Evolutionary conservation across 106 monocot species (phyloP), one percentile per base, ranked within the genome.

Genomic region (Narthecium ossifragum): DNA sequence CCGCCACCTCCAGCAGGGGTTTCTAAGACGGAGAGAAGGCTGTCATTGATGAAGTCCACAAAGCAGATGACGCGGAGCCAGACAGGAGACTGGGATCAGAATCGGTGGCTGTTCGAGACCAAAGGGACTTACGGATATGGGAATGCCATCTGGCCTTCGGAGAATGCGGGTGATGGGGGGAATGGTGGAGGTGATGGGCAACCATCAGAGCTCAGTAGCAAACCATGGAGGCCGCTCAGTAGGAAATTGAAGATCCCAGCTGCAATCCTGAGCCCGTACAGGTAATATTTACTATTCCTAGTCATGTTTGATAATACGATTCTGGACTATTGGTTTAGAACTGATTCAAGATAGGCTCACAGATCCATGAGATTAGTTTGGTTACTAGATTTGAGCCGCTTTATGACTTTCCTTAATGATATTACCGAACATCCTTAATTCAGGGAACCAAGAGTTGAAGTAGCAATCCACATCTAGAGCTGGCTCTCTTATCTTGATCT

Each of bases 181-280:
- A 34, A 22, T 5, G 59, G 32, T n/a, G 38, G 56, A 2, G 69
- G 26, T 5, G n/a, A 8, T 20, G 75, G 68, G 51, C 58, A 70
- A 20, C 64, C 46, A 1, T 24, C 54, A 5, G 65, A 72, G 33
- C 45, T 75, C 7, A 25, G 22, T 15, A 46, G 26, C 45, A 84
- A 85, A 56, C 71, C 80, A 4, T 85, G 85, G 85, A 76, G 63
- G 45, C 85, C 85, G 14, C 73, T 85, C 1, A 85, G 80, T 1
- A 47, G 80, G 24, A 85, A 85, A 41, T 34, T 85, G 31, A 59
- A 53, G 34, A 67, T 85, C 34, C 85, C 85, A 0, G 73, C 85
- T 8, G 80, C 73, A 0, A 28, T 77, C 14, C 56, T 85, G 23
- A 85, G 85, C 31, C 85, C 85, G 6, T 85, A 85, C 57, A 75